Evolutionary conservation across 2,329 filamentous ascomycete genomes (phyloP).

Genomic region (Geosmithia putterillii): DNA sequence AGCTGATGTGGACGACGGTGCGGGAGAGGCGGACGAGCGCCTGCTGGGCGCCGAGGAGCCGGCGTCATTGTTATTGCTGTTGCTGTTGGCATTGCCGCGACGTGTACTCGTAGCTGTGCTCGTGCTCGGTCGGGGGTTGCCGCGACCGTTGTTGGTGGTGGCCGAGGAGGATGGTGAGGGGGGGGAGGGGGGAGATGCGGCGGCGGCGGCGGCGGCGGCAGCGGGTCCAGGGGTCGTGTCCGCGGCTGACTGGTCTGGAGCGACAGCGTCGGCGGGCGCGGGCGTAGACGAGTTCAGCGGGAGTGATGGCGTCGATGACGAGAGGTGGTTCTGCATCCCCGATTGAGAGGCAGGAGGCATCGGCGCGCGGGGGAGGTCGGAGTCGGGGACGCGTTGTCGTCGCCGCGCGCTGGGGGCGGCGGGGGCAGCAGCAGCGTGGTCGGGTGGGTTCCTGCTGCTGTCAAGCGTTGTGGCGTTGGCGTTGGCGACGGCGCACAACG

Average conservation of each 20-base stretch:
- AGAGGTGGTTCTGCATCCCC: constrained; percentile 15
- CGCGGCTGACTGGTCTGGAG: background rate
- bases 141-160: background rate
- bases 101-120: constrained; percentile 20
- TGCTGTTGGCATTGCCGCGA: background rate
- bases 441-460: too few species aligned
- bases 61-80: background rate
- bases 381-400: constrained; percentile 1
- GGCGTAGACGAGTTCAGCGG: constrained; percentile 2
- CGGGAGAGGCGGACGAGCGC: constrained; percentile 8
- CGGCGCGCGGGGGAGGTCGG: background rate
- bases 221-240: background rate
- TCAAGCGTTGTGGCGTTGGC: background rate
- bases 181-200: background rate
- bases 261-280: constrained; percentile 6
- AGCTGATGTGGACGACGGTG: constrained; percentile 9
- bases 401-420: background rate
- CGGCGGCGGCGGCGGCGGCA: background rate
- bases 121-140: background rate
- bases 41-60: background rate
- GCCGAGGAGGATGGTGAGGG: background rate
- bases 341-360: constrained; percentile 14
- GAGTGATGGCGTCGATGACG: constrained; percentile 5
- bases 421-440: background rate
- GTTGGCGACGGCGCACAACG: background rate